These are phyloP conservation scores for Globisporangium barbulae DNA, from an alignment of 352 stramenopile species.

Conservation along the genomic window DNA sequence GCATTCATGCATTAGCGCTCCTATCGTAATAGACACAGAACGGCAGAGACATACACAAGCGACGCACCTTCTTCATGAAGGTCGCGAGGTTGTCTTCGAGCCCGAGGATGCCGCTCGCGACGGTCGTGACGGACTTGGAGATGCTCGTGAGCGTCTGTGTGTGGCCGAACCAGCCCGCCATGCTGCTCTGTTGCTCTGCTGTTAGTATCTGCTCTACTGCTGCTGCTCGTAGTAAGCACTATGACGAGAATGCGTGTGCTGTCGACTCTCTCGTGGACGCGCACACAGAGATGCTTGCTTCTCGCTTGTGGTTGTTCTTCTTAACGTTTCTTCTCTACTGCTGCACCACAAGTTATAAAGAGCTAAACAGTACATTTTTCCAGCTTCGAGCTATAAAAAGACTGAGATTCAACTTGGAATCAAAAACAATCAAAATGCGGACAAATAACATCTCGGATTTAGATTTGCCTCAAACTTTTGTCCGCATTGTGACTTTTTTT, in stretches of 20 bases:
- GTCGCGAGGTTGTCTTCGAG: conserved; percentile 76
- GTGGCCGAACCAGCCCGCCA: conserved; percentile 79
- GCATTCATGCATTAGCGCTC: background rate
- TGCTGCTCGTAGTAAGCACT: background rate
- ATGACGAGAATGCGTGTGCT: background rate
- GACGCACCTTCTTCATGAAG: conserved; percentile 80
- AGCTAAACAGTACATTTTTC: too few species aligned
- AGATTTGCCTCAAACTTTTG: too few species aligned
- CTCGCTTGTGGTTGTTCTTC: too few species aligned
- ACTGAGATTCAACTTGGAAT: too few species aligned
- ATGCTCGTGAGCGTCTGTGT: conserved; percentile 83
- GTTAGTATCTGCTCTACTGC: background rate
- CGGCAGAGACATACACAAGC: background rate
- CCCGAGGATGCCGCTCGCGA: conserved; percentile 61
- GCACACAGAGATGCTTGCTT: background rate
- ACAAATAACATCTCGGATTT: too few species aligned
- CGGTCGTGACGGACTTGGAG: conserved; percentile 78
- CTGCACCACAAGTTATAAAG: too few species aligned
- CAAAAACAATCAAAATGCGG: too few species aligned
- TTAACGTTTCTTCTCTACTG: too few species aligned
- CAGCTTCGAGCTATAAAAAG: too few species aligned
- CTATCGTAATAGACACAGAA: background rate
- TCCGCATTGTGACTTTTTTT: too few species aligned
- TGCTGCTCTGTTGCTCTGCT: conserved; percentile 23
- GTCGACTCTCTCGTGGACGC: background rate